These are phyloP conservation scores for Daldinia sp. DNA, from an alignment of 2,329 filamentous ascomycete species.

Conservation along the genomic window DNA sequence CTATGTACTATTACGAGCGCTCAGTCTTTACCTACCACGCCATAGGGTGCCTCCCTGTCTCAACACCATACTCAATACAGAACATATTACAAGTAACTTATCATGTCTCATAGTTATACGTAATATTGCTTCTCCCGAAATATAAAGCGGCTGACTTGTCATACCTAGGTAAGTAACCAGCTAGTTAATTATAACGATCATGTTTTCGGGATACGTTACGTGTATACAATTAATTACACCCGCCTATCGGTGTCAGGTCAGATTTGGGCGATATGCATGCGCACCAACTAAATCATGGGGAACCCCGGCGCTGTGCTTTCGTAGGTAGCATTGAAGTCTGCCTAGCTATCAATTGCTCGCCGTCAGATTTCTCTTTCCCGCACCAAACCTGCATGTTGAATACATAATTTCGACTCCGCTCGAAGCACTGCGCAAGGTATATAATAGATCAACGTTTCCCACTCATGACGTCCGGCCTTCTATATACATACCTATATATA, in stretches of 20 bases:
- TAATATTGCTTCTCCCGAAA: not conserved
- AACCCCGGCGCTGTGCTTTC: not conserved
- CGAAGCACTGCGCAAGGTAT: no score
- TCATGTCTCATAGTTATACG: no score
- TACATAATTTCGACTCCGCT: conserved; percentile 24
- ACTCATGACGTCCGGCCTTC: no score
- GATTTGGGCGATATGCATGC: conserved; percentile 1
- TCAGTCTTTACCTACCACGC: no score
- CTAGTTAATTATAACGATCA: not conserved
- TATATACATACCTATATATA: not conserved
- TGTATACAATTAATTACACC: conserved; percentile 1
- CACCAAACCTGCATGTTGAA: conserved; percentile 34
- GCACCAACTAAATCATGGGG: not conserved
- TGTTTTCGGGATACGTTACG: conserved; percentile 4
- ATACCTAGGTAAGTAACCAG: no score
- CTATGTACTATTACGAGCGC: no score
- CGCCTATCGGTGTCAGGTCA: not conserved
- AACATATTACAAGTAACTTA: not conserved
- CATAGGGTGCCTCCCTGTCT: not conserved
- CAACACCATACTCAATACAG: not conserved
- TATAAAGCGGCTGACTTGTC: not conserved
- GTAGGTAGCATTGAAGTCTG: not conserved
- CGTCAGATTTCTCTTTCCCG: conserved; percentile 1
- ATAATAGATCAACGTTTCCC: no score
- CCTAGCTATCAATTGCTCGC: not conserved